These are phyloP conservation scores for Penicillium rolfsii DNA, from an alignment of 2,329 filamentous ascomycete species.

Conservation along the genomic window DNA sequence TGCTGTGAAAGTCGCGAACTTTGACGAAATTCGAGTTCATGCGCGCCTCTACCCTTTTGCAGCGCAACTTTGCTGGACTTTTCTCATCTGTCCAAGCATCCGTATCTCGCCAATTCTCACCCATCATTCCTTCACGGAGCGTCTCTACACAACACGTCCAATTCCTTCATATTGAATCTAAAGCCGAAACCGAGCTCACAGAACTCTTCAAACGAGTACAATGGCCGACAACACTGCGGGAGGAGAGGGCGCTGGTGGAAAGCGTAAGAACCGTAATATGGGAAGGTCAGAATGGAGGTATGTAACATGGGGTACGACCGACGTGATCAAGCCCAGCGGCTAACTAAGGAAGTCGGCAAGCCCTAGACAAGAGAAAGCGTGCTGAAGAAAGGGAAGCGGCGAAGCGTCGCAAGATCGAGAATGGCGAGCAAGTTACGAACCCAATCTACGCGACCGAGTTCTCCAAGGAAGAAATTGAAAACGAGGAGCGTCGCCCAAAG, in stretches of 20 bases:
- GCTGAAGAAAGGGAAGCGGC: constrained; percentile 54
- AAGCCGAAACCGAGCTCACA: constrained; percentile 19
- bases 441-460: constrained; percentile 63
- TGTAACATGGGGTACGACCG: constrained; percentile 30
- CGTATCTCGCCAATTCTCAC: not conserved
- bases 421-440: constrained; percentile 45
- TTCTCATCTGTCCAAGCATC: not conserved
- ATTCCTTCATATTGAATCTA: constrained; percentile 6
- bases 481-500: constrained; percentile 86
- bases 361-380: constrained; percentile 57
- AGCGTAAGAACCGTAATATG: constrained; percentile 67
- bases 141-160: not conserved
- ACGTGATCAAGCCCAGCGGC: constrained; percentile 30
- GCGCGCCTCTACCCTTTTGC: constrained; percentile 27
- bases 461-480: constrained; percentile 80
- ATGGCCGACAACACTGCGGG: constrained; percentile 41
- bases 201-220: constrained; percentile 28
- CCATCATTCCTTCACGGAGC: not conserved
- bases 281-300: constrained; percentile 69
- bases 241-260: constrained; percentile 41
- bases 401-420: constrained; percentile 60
- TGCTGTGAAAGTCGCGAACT: constrained; percentile 7
- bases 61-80: constrained; percentile 23
- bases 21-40: constrained; percentile 21
- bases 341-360: constrained; percentile 58